phyloP scores from a whole-genome alignment of 352 stramenopile genomes.

The Phytophthora fragariaefolia region DNA sequence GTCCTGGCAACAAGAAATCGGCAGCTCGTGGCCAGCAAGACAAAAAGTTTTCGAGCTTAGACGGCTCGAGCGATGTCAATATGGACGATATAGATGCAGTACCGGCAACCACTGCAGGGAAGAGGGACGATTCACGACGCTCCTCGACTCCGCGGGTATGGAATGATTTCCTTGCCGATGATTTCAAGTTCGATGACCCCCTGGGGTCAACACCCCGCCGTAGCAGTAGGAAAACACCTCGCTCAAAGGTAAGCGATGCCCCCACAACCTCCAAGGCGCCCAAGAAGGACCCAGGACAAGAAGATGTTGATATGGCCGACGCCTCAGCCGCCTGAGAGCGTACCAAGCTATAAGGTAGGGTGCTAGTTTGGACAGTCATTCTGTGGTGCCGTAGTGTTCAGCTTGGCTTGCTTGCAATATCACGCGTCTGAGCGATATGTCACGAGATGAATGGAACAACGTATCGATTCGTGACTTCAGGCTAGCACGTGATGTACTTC shows the following conservation, averaged over 20 bases:
- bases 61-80: slow-evolving; percentile 23
- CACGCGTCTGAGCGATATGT: slow-evolving; percentile 4
- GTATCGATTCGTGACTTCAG: not conserved
- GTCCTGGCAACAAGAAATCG: slow-evolving; percentile 38
- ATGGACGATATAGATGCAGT: slow-evolving; percentile 30
- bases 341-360: slow-evolving; percentile 4
- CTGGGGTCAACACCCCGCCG: slow-evolving; percentile 22
- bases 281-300: slow-evolving; percentile 6
- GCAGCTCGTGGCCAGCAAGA: slow-evolving; percentile 26
- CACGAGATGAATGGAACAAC: no score
- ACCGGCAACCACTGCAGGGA: slow-evolving; percentile 2
- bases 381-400: slow-evolving; percentile 5
- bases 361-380: slow-evolving; percentile 6
- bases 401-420: slow-evolving; percentile 23
- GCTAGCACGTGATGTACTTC: slow-evolving; percentile 26
- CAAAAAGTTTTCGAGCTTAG: slow-evolving; percentile 24
- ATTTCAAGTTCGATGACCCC: slow-evolving; percentile 69
- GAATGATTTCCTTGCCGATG: slow-evolving; percentile 75
- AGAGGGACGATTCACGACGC: slow-evolving; percentile 21
- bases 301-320: slow-evolving; percentile 39
- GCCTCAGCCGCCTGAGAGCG: slow-evolving; percentile 31
- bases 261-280: not conserved
- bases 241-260: slow-evolving; percentile 10
- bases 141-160: slow-evolving; percentile 62
- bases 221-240: slow-evolving; percentile 29